A percentile compares a stretch with the other conserved stretches of the same genome.
Evolutionary conservation across 169 alveolate genomes (phyloP).

Genomic region (Plasmodium fragile): DNA sequence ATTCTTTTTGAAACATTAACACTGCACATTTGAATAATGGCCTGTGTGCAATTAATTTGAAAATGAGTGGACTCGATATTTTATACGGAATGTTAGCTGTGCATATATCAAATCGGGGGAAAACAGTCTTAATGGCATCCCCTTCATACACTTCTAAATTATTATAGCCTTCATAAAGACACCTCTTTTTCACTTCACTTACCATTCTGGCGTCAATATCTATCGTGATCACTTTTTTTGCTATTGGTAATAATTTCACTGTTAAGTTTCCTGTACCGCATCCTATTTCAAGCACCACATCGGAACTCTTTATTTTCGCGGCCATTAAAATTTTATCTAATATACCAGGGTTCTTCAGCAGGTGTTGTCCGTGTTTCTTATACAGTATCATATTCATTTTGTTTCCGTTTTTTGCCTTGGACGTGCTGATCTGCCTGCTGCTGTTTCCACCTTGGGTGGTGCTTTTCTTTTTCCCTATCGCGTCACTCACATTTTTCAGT

Average conservation of each 20-base stretch:
- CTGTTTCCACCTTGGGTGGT: background rate
- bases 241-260: constrained; percentile 94
- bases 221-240: constrained; percentile 97
- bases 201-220: constrained; percentile 99
- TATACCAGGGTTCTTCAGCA: constrained; percentile 98
- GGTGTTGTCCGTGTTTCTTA: constrained; percentile 97
- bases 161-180: constrained; percentile 87
- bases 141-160: constrained; percentile 93
- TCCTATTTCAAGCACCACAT: constrained; percentile 98
- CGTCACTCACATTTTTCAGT: constrained; percentile 43
- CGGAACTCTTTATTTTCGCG: constrained; percentile 97
- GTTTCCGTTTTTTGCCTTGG: constrained; percentile 58
- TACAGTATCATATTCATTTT: constrained; percentile 87
- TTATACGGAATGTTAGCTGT: constrained; percentile 99
- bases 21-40: constrained; percentile 98
- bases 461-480: constrained; percentile 21
- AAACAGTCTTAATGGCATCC: constrained; percentile 94
- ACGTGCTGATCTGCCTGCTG: constrained; percentile 44
- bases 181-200: constrained; percentile 98
- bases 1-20: constrained; percentile 99
- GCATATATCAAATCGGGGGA: constrained; percentile 98
- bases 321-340: constrained; percentile 96
- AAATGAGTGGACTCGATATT: constrained; percentile 98
- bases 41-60: constrained; percentile 96
- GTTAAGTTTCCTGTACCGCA: constrained; percentile 99